These are phyloP conservation scores for Botrytis medusae DNA, from an alignment of 2,329 filamentous ascomycete species.

Conservation along the genomic window DNA sequence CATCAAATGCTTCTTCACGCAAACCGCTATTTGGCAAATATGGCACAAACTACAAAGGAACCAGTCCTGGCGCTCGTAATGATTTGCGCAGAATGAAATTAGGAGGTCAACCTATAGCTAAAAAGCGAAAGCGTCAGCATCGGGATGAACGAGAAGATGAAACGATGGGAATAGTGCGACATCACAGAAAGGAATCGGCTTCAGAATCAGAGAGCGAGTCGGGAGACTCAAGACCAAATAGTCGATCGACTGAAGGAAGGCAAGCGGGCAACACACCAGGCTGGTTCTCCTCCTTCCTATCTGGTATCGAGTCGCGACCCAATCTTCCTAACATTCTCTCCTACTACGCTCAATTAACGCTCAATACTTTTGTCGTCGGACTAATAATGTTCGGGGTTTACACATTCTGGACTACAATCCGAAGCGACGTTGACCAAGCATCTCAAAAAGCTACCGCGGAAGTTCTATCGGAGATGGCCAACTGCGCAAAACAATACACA, in stretches of 20 bases:
- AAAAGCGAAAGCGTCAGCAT: slow-evolving; percentile 48
- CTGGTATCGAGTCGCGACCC: slow-evolving; percentile 63
- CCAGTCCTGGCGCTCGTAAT: slow-evolving; percentile 48
- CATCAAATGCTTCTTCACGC: slow-evolving; percentile 50
- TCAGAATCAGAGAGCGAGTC: slow-evolving; percentile 42
- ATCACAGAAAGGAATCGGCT: slow-evolving; percentile 42
- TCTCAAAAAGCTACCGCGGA: slow-evolving; percentile 60
- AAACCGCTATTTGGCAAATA: slow-evolving; percentile 46
- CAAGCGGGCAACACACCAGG: slow-evolving; percentile 30
- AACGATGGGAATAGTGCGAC: slow-evolving; percentile 39
- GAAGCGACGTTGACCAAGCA: slow-evolving; percentile 48
- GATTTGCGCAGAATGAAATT: slow-evolving; percentile 54
- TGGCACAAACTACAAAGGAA: slow-evolving; percentile 41
- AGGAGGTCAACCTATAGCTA: slow-evolving; percentile 48
- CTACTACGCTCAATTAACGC: slow-evolving; percentile 61
- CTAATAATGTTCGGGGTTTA: slow-evolving; percentile 43
- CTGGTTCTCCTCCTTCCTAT: slow-evolving; percentile 54
- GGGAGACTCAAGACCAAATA: slow-evolving; percentile 38
- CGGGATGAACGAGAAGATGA: slow-evolving; percentile 38
- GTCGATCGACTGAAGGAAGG: slow-evolving; percentile 39
- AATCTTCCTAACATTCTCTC: slow-evolving; percentile 65
- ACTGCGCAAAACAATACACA: slow-evolving; percentile 74
- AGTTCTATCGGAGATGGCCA: slow-evolving; percentile 73
- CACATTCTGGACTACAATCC: slow-evolving; percentile 37
- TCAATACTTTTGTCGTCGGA: slow-evolving; percentile 50